Evolutionary conservation across 2,329 filamentous ascomycete genomes (phyloP).

Genomic region (Pseudogymnoascus sp.): DNA sequence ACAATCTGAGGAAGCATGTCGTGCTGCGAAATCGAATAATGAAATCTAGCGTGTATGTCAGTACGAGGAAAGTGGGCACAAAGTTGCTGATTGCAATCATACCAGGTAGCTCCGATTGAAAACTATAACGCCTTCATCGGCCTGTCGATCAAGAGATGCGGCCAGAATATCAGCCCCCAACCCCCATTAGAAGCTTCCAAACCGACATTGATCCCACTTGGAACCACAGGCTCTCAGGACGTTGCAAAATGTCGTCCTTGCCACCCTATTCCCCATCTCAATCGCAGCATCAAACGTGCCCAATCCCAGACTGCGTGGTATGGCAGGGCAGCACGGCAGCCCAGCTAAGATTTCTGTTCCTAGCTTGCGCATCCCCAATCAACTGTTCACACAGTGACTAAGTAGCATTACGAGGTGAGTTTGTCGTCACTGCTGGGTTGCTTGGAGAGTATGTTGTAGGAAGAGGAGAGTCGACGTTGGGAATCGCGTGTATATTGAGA

Average conservation of each 20-base stretch:
- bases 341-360: slow-evolving; percentile 34
- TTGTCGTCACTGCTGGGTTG: slow-evolving; percentile 29
- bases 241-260: slow-evolving; percentile 28
- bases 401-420: slow-evolving; percentile 15
- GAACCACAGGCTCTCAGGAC: slow-evolving; percentile 23
- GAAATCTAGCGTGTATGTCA: background rate
- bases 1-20: background rate
- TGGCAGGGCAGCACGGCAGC: background rate
- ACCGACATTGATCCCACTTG: slow-evolving; percentile 12
- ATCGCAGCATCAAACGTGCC: background rate
- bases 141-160: background rate
- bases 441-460: slow-evolving; percentile 15
- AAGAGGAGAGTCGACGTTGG: slow-evolving; percentile 8
- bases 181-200: slow-evolving; percentile 16
- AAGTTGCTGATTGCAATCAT: slow-evolving; percentile 13
- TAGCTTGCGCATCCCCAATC: slow-evolving; percentile 26
- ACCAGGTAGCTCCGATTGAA: slow-evolving; percentile 32
- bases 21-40: background rate
- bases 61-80: background rate
- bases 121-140: slow-evolving; percentile 23
- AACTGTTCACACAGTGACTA: slow-evolving; percentile 3
- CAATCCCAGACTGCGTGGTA: background rate
- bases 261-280: slow-evolving; percentile 9
- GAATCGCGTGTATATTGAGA: slow-evolving; percentile 13
- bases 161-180: slow-evolving; percentile 13